These are phyloP conservation scores for Dysphania ambrosioides DNA, from an alignment of 148 eudicot species.

Conservation along the genomic window DNA sequence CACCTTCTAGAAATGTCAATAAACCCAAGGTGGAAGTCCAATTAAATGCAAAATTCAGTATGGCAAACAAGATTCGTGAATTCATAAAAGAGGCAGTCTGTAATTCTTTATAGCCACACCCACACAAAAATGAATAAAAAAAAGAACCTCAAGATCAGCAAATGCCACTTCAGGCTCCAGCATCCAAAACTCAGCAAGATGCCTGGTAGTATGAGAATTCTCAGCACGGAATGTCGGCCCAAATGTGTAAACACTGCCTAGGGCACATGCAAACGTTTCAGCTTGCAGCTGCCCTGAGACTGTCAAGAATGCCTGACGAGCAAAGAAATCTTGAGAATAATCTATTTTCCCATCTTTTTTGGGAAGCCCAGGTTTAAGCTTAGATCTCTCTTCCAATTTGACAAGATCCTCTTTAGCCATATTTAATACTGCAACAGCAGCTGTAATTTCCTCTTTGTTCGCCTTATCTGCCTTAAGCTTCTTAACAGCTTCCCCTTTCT, in stretches of 20 bases:
- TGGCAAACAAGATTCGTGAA: not conserved
- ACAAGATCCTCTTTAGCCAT: constrained; percentile 65
- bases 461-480: constrained; percentile 69
- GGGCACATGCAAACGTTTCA: constrained; percentile 87
- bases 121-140: not conserved
- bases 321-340: constrained; percentile 80
- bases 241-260: constrained; percentile 86
- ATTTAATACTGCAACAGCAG: constrained; percentile 58
- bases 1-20: not conserved
- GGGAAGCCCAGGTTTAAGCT: constrained; percentile 72
- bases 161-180: constrained; percentile 97
- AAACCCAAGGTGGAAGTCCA: not conserved
- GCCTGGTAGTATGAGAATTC: constrained; percentile 88
- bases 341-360: constrained; percentile 89
- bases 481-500: constrained; percentile 64
- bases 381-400: constrained; percentile 63
- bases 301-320: constrained; percentile 95
- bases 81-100: not conserved
- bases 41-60: not conserved
- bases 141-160: constrained; percentile 73
- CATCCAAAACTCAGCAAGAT: constrained; percentile 99
- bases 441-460: constrained; percentile 56
- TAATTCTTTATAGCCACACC: too few relatives aligned
- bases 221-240: constrained; percentile 99
- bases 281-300: constrained; percentile 97